A percentile compares a stretch with the other conserved stretches of the same genome.
These are phyloP conservation scores for Dryas octopetala DNA, from an alignment of 306 rosid genomes.

Conservation along the genomic window DNA sequence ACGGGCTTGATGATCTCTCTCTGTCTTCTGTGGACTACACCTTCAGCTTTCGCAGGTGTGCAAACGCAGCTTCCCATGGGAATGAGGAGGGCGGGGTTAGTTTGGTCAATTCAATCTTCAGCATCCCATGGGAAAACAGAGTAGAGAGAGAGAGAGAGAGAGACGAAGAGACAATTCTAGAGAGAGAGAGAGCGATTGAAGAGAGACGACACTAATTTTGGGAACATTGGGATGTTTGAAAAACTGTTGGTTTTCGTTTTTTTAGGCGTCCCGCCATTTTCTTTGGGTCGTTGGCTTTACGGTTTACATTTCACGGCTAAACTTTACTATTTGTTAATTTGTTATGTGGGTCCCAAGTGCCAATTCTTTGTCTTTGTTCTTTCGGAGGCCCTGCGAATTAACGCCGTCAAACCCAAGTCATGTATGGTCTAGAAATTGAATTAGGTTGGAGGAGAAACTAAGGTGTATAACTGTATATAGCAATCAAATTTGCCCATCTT, in stretches of 20 bases:
- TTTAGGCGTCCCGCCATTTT: slow-evolving; percentile 8
- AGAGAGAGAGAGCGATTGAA: slow-evolving; percentile 11
- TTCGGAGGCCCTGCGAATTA: not conserved
- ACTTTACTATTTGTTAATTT: not conserved
- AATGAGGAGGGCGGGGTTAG: not conserved
- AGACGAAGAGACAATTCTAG: slow-evolving; percentile 8
- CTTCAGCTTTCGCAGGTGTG: slow-evolving; percentile 33
- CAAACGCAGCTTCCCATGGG: slow-evolving; percentile 95
- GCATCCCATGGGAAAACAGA: slow-evolving; percentile 50
- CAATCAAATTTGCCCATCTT: too few species aligned
- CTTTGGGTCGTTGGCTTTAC: not conserved
- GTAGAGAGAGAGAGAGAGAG: slow-evolving; percentile 21
- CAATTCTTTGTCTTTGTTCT: not conserved
- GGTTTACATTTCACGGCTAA: slow-evolving; percentile 13
- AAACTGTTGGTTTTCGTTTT: slow-evolving; percentile 1
- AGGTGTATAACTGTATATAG: too few species aligned
- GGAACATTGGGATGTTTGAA: slow-evolving; percentile 9
- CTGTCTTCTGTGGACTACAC: slow-evolving; percentile 19
- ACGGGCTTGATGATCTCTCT: slow-evolving; percentile 22
- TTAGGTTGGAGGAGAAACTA: too few species aligned
- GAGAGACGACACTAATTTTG: slow-evolving; percentile 36
- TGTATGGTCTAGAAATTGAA: too few species aligned
- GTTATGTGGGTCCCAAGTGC: not conserved
- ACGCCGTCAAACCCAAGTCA: not conserved
- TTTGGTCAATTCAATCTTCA: not conserved